Evolutionary conservation across 2,329 filamentous ascomycete species (phyloP).

Genomic region (Akanthomyces lecanii): DNA sequence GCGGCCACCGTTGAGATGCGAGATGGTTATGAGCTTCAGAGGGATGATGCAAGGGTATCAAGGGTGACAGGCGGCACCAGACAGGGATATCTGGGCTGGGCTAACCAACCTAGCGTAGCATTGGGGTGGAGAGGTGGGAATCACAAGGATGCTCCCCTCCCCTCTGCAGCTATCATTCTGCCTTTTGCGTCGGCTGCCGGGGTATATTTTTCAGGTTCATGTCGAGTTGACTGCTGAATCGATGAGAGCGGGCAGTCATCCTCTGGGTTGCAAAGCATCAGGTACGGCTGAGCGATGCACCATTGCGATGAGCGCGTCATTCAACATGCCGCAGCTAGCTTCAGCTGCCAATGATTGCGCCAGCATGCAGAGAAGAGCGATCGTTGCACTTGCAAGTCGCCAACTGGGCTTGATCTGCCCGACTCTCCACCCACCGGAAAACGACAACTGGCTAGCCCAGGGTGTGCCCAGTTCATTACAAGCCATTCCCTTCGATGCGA

Average conservation of each 20-base stretch:
- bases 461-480: neutral
- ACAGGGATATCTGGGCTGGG: constrained; percentile 13
- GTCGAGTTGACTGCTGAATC: neutral
- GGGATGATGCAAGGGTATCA: constrained; percentile 17
- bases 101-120: neutral
- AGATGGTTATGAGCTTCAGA: constrained; percentile 8
- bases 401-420: constrained; percentile 3
- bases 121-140: constrained; percentile 12
- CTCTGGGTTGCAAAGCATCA: neutral
- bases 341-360: neutral
- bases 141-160: constrained; percentile 11
- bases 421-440: constrained; percentile 1
- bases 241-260: neutral
- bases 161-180: constrained; percentile 1
- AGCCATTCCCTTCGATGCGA: neutral
- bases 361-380: neutral
- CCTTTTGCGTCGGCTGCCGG: neutral
- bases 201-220: neutral
- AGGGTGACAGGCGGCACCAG: constrained; percentile 16
- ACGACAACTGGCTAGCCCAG: neutral
- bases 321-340: neutral
- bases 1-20: constrained; percentile 17
- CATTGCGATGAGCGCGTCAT: neutral
- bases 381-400: constrained; percentile 2
- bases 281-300: neutral